phyloP scores from a whole-genome alignment of 495 filamentous ascomycete genomes.

The Aspergillus taichungensis region DNA sequence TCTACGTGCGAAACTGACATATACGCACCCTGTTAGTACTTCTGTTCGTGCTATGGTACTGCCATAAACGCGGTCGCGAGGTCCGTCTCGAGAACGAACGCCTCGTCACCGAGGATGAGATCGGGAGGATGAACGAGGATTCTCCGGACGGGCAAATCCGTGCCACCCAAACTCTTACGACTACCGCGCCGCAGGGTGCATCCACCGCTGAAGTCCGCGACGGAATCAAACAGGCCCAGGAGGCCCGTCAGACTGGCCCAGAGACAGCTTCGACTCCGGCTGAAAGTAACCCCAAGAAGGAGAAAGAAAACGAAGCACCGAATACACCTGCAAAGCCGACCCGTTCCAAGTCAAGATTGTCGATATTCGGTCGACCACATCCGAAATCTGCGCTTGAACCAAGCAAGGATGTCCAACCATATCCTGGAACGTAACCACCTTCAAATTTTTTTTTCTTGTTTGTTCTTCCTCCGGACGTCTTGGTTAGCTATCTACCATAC shows the following conservation, averaged over 20 bases:
- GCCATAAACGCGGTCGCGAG: conserved; percentile 86
- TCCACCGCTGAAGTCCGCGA: conserved; percentile 32
- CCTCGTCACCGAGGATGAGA: conserved; percentile 41
- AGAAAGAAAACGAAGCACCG: conserved; percentile 6
- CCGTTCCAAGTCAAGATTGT: conserved; percentile 27
- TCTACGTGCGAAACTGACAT: background rate
- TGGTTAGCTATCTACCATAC: background rate
- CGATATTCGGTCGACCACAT: conserved; percentile 24
- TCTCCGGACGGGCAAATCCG: conserved; percentile 22
- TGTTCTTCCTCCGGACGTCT: background rate
- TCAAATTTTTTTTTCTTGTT: background rate
- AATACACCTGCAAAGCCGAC: conserved; percentile 12
- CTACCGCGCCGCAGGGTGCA: conserved; percentile 38
- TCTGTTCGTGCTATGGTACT: conserved; percentile 92
- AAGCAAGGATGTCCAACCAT: conserved; percentile 26
- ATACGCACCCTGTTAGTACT: conserved; percentile 47
- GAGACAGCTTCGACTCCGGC: background rate
- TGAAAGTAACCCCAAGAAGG: background rate
- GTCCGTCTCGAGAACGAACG: conserved; percentile 66
- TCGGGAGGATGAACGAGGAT: conserved; percentile 33
- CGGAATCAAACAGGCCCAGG: conserved; percentile 31
- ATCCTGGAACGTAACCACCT: conserved; percentile 31
- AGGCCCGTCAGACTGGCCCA: conserved; percentile 19
- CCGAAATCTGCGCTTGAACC: conserved; percentile 12
- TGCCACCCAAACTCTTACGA: conserved; percentile 35